phyloP scores from a whole-genome alignment of 495 filamentous ascomycete genomes.

The Cercophora samala region DNA sequence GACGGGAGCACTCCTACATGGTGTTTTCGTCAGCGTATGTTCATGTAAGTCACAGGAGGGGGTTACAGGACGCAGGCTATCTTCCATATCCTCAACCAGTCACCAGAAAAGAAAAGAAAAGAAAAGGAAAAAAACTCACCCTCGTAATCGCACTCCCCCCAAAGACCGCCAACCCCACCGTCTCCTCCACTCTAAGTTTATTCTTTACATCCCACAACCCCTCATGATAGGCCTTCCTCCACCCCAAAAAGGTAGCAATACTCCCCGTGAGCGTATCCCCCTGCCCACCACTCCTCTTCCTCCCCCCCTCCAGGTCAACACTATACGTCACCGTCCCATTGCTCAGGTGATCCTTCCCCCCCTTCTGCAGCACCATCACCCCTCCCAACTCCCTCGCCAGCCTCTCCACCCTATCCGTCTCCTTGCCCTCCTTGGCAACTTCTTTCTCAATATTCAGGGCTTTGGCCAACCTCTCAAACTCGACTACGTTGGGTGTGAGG shows the following conservation, averaged over 20 bases:
- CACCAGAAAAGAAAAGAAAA: background rate
- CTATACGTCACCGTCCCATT: constrained; percentile 73
- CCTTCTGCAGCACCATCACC: constrained; percentile 89
- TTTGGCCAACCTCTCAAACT: constrained; percentile 79
- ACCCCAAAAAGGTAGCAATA: constrained; percentile 82
- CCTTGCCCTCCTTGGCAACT: constrained; percentile 41
- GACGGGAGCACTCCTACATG: constrained; percentile 71
- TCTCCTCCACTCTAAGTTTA: constrained; percentile 57
- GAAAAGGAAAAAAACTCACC: constrained; percentile 35
- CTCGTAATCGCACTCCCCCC: constrained; percentile 84
- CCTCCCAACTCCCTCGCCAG: constrained; percentile 78
- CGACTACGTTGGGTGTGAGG: constrained; percentile 89
- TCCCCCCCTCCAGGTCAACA: constrained; percentile 71
- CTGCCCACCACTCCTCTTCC: constrained; percentile 90
- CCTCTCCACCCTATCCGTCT: constrained; percentile 62
- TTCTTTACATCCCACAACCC: constrained; percentile 70
- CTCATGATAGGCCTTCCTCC: constrained; percentile 81
- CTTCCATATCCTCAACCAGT: background rate
- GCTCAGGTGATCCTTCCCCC: constrained; percentile 75
- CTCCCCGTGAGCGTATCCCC: constrained; percentile 93
- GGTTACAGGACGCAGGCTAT: background rate
- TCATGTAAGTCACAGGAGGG: constrained; percentile 6
- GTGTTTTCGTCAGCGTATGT: constrained; percentile 16
- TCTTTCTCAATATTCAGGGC: constrained; percentile 56
- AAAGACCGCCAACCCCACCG: constrained; percentile 75